phyloP scores from a whole-genome alignment of 1,284 basidiomycete species.

The Stygiomarasmius scandens region DNA sequence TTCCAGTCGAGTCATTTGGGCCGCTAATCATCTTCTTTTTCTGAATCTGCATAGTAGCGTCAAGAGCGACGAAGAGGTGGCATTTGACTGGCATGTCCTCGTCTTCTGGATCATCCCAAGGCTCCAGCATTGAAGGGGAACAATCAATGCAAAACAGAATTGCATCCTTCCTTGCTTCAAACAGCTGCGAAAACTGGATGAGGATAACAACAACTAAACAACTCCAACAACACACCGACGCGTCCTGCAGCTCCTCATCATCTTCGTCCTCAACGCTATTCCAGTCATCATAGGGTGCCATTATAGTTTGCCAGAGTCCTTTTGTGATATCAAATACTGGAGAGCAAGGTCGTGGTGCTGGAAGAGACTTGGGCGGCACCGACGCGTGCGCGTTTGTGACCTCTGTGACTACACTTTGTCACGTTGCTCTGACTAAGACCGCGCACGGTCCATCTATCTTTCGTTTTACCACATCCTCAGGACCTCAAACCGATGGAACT shows the following conservation, averaged over 20 bases:
- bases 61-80: conserved; percentile 71
- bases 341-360: conserved; percentile 21
- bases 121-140: conserved; percentile 84
- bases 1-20: conserved; percentile 86
- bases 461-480: background rate
- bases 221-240: conserved; percentile 47
- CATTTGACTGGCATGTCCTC: conserved; percentile 61
- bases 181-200: conserved; percentile 46
- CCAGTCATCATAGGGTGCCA: conserved; percentile 75
- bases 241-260: conserved; percentile 76
- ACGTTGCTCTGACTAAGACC: background rate
- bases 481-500: background rate
- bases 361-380: background rate
- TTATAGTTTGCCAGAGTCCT: conserved; percentile 23
- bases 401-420: background rate
- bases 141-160: conserved; percentile 94
- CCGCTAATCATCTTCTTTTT: conserved; percentile 89
- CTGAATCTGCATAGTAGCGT: conserved; percentile 83
- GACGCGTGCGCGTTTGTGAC: background rate
- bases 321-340: background rate
- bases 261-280: conserved; percentile 75
- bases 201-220: conserved; percentile 4
- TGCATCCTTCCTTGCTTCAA: conserved; percentile 78
- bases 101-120: conserved; percentile 63
- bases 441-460: background rate